Conservation (phyloP, 352 stramenopile species). For the Pythium sukuiense region DNA sequence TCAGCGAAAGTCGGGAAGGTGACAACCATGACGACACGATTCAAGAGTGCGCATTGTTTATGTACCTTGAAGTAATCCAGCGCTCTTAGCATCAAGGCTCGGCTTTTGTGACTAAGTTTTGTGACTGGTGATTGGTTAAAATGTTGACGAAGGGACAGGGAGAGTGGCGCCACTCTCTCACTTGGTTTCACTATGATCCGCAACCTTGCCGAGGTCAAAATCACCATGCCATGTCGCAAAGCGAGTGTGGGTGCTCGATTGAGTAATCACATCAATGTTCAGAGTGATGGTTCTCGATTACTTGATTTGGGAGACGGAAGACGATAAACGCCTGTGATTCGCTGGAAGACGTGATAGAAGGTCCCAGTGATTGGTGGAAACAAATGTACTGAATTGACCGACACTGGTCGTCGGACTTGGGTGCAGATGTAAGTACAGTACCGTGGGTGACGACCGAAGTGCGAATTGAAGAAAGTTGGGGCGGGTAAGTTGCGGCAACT, state of each 20-base stretch:
- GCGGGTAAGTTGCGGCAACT: constrained; percentile 17
- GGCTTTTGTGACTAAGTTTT: neutral
- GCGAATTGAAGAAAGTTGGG: neutral
- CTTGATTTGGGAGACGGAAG: neutral
- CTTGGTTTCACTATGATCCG: neutral
- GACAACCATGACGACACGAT: constrained; percentile 4
- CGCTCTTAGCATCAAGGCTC: neutral
- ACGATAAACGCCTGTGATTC: too few relatives aligned
- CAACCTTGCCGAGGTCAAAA: neutral
- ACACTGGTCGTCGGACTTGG: neutral
- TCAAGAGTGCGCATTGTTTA: neutral
- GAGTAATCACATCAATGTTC: neutral
- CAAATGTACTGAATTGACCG: neutral
- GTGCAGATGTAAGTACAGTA: neutral
- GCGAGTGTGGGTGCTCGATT: neutral
- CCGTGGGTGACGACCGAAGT: constrained; percentile 9
- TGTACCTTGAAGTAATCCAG: neutral
- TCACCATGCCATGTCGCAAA: neutral
- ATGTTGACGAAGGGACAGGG: neutral
- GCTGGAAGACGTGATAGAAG: too few relatives aligned
- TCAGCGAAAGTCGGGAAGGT: neutral
- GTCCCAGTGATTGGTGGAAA: neutral
- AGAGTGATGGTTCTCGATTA: constrained; percentile 2
- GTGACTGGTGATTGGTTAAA: neutral
- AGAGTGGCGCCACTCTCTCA: neutral